Conservation (phyloP, 257 asterid genomes). For the Ilex aquifolium region DNA sequence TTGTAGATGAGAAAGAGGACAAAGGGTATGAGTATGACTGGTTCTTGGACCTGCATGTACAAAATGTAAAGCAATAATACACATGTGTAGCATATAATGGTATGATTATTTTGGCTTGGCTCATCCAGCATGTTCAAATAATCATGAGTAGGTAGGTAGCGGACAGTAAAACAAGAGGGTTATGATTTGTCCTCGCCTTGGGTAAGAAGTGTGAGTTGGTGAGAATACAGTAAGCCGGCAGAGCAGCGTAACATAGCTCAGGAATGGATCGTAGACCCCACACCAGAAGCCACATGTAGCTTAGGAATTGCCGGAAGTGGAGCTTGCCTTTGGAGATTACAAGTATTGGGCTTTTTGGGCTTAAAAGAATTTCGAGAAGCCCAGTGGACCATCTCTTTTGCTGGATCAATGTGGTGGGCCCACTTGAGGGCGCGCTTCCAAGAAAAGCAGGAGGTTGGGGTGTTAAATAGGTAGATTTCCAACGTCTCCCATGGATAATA, state of each 20-base stretch:
- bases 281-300: conserved; percentile 10
- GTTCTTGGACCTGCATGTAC: conserved; percentile 27
- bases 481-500: conserved; percentile 24
- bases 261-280: conserved; percentile 31
- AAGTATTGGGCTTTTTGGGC: conserved; percentile 14
- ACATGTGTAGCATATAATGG: too few relatives aligned
- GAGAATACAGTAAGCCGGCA: conserved; percentile 25
- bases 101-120: too few relatives aligned
- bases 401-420: conserved; percentile 22
- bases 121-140: too few relatives aligned
- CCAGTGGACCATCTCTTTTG: conserved; percentile 7
- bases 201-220: conserved; percentile 28
- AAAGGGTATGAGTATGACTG: conserved; percentile 14
- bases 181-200: conserved; percentile 9
- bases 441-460: conserved; percentile 31
- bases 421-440: conserved; percentile 29
- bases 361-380: conserved; percentile 19
- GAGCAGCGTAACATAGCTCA: conserved; percentile 5
- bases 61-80: too few relatives aligned
- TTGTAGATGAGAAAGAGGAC: conserved; percentile 18
- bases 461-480: conserved; percentile 22
- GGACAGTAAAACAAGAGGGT: background rate
- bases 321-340: conserved; percentile 7
- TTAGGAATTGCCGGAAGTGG: conserved; percentile 23
- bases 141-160: background rate